Conservation (phyloP, 306 rosid species). For the Datisca glomerata region DNA sequence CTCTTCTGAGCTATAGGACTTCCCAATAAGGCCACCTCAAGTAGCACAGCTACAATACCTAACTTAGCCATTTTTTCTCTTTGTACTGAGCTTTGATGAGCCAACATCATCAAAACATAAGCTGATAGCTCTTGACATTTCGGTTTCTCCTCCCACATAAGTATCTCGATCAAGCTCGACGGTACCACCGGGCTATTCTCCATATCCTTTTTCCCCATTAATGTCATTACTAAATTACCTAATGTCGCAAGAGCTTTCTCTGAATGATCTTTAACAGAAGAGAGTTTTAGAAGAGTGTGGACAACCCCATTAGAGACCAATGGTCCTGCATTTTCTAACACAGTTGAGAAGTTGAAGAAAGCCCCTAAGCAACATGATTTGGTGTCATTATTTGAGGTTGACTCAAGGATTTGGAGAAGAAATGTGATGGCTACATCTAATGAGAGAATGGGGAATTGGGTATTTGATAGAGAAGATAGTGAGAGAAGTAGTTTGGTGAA, state of each 20-base stretch:
- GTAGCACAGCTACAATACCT: slow-evolving; percentile 60
- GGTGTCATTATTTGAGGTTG: slow-evolving; percentile 30
- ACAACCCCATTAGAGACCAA: slow-evolving; percentile 56
- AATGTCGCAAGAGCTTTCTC: slow-evolving; percentile 68
- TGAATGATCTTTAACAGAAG: slow-evolving; percentile 32
- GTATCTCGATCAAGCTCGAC: slow-evolving; percentile 38
- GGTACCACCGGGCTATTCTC: slow-evolving; percentile 54
- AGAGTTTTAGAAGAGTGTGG: slow-evolving; percentile 32
- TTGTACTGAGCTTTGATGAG: slow-evolving; percentile 76
- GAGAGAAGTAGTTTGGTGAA: slow-evolving; percentile 47
- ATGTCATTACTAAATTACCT: slow-evolving; percentile 70
- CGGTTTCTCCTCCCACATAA: slow-evolving; percentile 81
- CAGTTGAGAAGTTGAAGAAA: slow-evolving; percentile 53
- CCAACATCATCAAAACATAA: slow-evolving; percentile 77
- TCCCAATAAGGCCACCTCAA: slow-evolving; percentile 74
- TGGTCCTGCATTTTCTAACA: slow-evolving; percentile 46
- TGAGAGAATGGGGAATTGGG: slow-evolving; percentile 44
- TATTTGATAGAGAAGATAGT: slow-evolving; percentile 58
- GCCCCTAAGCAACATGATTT: slow-evolving; percentile 51
- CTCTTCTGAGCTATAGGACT: slow-evolving; percentile 79
- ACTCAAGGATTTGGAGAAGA: slow-evolving; percentile 29
- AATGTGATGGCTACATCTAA: slow-evolving; percentile 34
- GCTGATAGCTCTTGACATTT: slow-evolving; percentile 75
- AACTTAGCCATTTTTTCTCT: slow-evolving; percentile 60
- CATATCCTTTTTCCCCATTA: slow-evolving; percentile 71